phyloP scores from a whole-genome alignment of 2,329 filamentous ascomycete species.

The Colletotrichum phormii region DNA sequence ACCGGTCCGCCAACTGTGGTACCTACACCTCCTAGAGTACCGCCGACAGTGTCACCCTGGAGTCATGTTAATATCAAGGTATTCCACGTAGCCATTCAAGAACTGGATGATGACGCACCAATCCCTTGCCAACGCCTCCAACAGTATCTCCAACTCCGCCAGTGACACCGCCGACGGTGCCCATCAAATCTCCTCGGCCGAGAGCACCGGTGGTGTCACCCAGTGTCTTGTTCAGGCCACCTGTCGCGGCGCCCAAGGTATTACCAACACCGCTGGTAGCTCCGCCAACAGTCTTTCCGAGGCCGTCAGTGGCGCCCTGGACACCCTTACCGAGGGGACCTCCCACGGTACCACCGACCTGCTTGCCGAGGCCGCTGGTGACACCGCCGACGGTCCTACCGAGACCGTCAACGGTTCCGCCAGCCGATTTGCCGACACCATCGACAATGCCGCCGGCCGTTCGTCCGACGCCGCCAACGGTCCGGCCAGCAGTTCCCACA shows the following conservation, averaged over 20 bases:
- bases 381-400: constrained; percentile 20
- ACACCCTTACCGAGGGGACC: constrained; percentile 21
- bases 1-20: constrained; percentile 30
- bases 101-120: constrained; percentile 5
- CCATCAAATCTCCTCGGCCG: constrained; percentile 21
- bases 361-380: constrained; percentile 18
- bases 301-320: neutral
- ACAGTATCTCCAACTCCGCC: constrained; percentile 27
- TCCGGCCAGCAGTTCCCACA: constrained; percentile 8
- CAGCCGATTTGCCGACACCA: constrained; percentile 19
- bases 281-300: constrained; percentile 20
- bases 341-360: constrained; percentile 12
- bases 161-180: constrained; percentile 27
- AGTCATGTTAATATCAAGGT: neutral
- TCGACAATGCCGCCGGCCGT: constrained; percentile 3
- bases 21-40: constrained; percentile 29
- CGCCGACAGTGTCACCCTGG: constrained; percentile 31
- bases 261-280: constrained; percentile 26
- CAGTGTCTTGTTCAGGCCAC: constrained; percentile 21
- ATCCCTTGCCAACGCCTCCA: constrained; percentile 32
- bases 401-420: constrained; percentile 1
- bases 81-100: neutral
- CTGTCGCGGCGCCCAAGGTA: constrained; percentile 24
- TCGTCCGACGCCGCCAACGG: constrained; percentile 6
- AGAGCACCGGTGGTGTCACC: constrained; percentile 29